Percentiles rank a stretch among this genome's conserved stretches.
These are phyloP conservation scores for Zymoseptoria brevis DNA, from an alignment of 2,329 filamentous ascomycete genomes.

Conservation along the genomic window DNA sequence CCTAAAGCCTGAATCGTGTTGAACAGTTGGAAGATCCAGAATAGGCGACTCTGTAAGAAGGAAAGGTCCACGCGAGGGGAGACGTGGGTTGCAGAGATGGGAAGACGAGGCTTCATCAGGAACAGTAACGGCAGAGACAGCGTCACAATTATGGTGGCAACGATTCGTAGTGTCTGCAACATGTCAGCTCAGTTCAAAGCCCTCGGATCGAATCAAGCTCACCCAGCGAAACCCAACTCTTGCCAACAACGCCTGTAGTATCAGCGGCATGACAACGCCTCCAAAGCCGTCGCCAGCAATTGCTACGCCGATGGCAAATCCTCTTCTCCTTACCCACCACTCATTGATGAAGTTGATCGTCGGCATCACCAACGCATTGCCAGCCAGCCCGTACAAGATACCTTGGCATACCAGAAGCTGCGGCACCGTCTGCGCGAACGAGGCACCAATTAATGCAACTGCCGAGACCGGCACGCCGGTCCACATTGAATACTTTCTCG, in stretches of 20 bases:
- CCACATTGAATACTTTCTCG: constrained; percentile 17
- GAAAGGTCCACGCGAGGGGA: constrained; percentile 29
- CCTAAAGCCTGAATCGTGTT: constrained; percentile 37
- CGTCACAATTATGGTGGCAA: constrained; percentile 10
- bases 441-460: constrained; percentile 29
- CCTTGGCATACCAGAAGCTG: constrained; percentile 36
- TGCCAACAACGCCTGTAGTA: constrained; percentile 37
- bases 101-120: constrained; percentile 22
- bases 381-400: constrained; percentile 30
- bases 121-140: constrained; percentile 10
- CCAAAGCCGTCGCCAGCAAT: constrained; percentile 37
- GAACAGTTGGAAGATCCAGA: constrained; percentile 38
- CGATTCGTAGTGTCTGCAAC: constrained; percentile 12
- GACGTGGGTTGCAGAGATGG: constrained; percentile 17
- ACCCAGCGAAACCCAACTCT: constrained; percentile 32
- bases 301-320: constrained; percentile 46
- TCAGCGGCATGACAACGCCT: constrained; percentile 40
- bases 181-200: neutral
- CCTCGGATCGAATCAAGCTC: neutral
- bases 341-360: constrained; percentile 13
- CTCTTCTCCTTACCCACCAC: constrained; percentile 29
- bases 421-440: constrained; percentile 30
- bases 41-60: constrained; percentile 30
- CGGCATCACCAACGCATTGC: constrained; percentile 14
- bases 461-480: constrained; percentile 32